Evolutionary conservation across 148 eudicot species (phyloP).

Genomic region (Rhododendron kiyosumense): DNA sequence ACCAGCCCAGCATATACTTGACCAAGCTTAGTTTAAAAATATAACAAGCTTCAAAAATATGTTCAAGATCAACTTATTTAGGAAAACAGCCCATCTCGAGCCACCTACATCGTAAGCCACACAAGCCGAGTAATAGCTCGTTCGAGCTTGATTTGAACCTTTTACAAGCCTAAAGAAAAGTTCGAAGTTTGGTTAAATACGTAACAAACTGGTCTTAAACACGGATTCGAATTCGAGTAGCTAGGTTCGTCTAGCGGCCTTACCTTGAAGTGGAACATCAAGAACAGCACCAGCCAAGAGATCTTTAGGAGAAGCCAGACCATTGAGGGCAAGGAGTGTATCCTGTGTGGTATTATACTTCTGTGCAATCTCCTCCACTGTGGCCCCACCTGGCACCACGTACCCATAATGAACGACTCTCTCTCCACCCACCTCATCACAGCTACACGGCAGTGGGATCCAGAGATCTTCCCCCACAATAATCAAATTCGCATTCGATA

Average conservation of each 20-base stretch:
- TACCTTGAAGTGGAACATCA: constrained; percentile 89
- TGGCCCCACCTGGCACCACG: constrained; percentile 39
- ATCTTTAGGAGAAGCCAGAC: constrained; percentile 29
- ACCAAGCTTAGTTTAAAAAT: not conserved
- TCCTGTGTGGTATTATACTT: constrained; percentile 30
- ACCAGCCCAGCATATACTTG: not conserved
- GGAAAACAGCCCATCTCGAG: too few relatives aligned
- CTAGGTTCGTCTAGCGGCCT: not conserved
- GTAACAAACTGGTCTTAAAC: not conserved
- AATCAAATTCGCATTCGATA: constrained; percentile 33
- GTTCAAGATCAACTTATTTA: not conserved
- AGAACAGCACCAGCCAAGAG: constrained; percentile 57
- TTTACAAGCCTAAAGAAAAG: too few relatives aligned
- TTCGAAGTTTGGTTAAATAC: too few relatives aligned
- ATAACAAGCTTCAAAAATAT: not conserved
- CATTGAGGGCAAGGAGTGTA: constrained; percentile 47
- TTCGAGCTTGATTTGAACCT: too few relatives aligned
- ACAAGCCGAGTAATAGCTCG: too few relatives aligned
- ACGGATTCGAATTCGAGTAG: not conserved
- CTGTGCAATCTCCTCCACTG: constrained; percentile 47
- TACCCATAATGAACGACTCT: constrained; percentile 69
- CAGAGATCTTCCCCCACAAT: constrained; percentile 39
- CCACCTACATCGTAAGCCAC: too few relatives aligned
- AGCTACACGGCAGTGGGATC: constrained; percentile 93
- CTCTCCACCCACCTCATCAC: constrained; percentile 66